Evolutionary conservation across 1,284 basidiomycete genomes (phyloP).

Genomic region (Anthracocystis walkeri): DNA sequence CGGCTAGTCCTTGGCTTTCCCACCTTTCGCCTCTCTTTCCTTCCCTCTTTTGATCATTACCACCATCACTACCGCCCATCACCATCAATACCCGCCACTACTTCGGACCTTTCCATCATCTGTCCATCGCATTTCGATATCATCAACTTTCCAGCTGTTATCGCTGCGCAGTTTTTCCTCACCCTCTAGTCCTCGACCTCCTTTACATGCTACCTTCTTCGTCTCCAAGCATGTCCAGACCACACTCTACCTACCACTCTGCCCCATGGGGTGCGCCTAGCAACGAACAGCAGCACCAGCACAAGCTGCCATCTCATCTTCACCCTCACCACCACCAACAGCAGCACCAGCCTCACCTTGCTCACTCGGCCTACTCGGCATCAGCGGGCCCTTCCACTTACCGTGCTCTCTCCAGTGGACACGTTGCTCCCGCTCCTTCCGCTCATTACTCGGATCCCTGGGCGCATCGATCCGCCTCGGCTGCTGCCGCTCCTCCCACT

Average conservation of each 20-base stretch:
- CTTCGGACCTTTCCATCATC: background rate
- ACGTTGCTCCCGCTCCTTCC: constrained; percentile 14
- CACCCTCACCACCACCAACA: constrained; percentile 27
- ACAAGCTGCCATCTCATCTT: constrained; percentile 14
- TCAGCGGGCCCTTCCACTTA: constrained; percentile 49
- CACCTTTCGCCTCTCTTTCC: background rate
- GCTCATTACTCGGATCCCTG: constrained; percentile 26
- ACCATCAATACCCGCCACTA: background rate
- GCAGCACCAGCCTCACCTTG: constrained; percentile 16
- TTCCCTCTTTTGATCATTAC: constrained; percentile 20
- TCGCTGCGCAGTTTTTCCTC: background rate
- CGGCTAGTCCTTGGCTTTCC: background rate
- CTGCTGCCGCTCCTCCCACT: constrained; percentile 12
- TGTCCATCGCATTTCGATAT: background rate
- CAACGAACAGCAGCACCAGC: constrained; percentile 27
- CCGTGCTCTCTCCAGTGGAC: constrained; percentile 40
- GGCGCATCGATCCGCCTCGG: constrained; percentile 20
- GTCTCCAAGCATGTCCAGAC: constrained; percentile 41
- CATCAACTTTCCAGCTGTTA: background rate
- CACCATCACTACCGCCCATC: constrained; percentile 3
- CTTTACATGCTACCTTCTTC: constrained; percentile 13
- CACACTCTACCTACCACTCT: constrained; percentile 27
- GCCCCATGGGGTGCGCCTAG: constrained; percentile 29
- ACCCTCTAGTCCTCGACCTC: background rate
- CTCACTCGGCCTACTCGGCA: constrained; percentile 46